Base-by-base conservation (phyloP, 2,329 filamentous ascomycete genomes). In the Claviceps pazoutovae region DNA sequence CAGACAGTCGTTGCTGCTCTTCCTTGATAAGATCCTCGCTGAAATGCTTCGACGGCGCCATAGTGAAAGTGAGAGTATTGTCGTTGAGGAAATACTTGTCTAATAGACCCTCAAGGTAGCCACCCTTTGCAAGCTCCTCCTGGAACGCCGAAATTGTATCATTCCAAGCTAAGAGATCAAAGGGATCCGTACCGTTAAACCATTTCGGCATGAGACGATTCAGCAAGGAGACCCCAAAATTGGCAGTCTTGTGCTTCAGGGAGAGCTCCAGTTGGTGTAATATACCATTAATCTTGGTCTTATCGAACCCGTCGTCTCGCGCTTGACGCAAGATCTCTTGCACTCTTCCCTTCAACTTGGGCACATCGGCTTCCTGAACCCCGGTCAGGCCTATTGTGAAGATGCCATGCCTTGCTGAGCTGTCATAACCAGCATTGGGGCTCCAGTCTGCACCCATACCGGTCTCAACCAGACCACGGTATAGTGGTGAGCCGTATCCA, bases 181-280 rank as follows among this genome's bases (percentile, higher is more conserved):
- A 94, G 0, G 93, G 91, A 64, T 97, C 88, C 3, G 89, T 82
- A 5, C 91, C 93, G 53, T 93, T 94, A 68, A 98, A 97, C 93
- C 93, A 98, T 54, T 86, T 84, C 2, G 88, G 85, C 63, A 95
- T 87, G 7, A 96, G 75, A 43, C 91, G 82, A 59, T 95, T 88
- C 67, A 98, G 80, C 50, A 97, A 79, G 17, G 84, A 83, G 75
- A 96, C 88, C 14, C 93, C 93, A 63, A 98, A 98, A 61, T 86
- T 89, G 51, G 93, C 88, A 0, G 89, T 96, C 74, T 97, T 97
- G 71, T 98, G 89, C 70, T 96, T 96, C 48, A 97, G 71, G 0
- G 83, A 78, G n/a, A 98, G 76, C 64, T 98, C 93, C 4, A 97
- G 71, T 66, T 97, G 91, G 66, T 98, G 93, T 51, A 98, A 75